Percentiles rank a stretch among this genome's conserved stretches.
These are phyloP conservation scores for Plasmodium blacklocki DNA, from an alignment of 169 alveolate genomes.

Conservation along the genomic window DNA sequence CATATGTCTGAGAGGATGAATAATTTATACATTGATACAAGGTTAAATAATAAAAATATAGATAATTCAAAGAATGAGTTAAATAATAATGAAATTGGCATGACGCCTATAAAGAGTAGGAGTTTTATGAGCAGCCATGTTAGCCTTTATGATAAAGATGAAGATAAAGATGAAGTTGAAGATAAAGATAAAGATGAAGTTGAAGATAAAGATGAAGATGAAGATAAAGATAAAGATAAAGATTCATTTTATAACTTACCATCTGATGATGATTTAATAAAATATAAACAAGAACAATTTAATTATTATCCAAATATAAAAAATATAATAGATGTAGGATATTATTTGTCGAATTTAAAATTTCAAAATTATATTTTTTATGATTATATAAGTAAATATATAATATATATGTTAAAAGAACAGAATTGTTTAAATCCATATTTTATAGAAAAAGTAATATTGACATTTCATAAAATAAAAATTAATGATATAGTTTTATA, in stretches of 20 bases:
- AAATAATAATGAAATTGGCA: not conserved
- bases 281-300: conserved; percentile 71
- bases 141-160: not conserved
- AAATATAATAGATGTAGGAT: conserved; percentile 51
- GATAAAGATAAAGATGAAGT: not conserved
- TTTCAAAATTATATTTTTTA: conserved; percentile 74
- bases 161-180: not conserved
- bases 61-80: not conserved
- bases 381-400: conserved; percentile 71
- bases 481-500: conserved; percentile 82
- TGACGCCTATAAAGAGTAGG: too few relatives aligned
- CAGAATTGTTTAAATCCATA: conserved; percentile 67
- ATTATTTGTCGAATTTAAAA: conserved; percentile 79
- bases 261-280: conserved; percentile 33
- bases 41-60: not conserved
- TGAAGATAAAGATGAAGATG: not conserved
- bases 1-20: not conserved
- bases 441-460: conserved; percentile 56
- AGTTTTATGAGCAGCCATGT: not conserved
- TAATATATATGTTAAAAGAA: conserved; percentile 55
- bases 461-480: conserved; percentile 76
- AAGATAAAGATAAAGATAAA: not conserved
- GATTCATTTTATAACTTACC: not conserved
- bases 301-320: conserved; percentile 54
- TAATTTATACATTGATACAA: not conserved